A percentile compares a stretch with the other conserved stretches of the same genome.
Evolutionary conservation across 345 rosid genomes (phyloP).

Genomic region (Populus simonii): DNA sequence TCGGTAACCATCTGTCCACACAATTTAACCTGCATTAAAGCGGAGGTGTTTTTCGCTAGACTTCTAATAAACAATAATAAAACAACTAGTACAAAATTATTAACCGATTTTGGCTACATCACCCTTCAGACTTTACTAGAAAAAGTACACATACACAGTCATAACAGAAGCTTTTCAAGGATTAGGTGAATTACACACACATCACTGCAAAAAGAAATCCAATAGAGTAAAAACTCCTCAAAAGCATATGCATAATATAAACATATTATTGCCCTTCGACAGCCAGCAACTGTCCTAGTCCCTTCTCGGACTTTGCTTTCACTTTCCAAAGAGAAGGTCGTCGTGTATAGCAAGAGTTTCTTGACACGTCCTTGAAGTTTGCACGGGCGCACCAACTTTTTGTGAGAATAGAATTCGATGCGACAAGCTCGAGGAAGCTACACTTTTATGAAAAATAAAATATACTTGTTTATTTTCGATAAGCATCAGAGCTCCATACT

Average conservation of each 20-base stretch:
- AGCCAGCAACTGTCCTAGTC: background rate
- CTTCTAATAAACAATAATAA: background rate
- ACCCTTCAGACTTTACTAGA: slow-evolving; percentile 11
- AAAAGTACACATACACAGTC: background rate
- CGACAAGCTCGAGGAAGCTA: slow-evolving; percentile 13
- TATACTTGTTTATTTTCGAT: background rate
- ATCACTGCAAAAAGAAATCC: background rate
- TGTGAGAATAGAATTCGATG: slow-evolving; percentile 1
- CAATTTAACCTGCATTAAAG: no score
- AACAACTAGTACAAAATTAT: background rate
- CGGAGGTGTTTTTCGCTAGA: no score
- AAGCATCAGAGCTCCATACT: background rate
- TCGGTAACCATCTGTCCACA: no score
- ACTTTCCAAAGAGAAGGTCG: background rate
- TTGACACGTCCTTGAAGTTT: slow-evolving; percentile 12
- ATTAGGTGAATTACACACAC: slow-evolving; percentile 15
- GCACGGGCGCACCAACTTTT: slow-evolving; percentile 2
- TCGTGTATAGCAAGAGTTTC: background rate
- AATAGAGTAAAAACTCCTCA: background rate
- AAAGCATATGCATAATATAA: background rate
- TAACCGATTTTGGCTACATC: background rate
- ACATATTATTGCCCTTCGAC: background rate
- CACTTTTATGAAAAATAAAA: background rate
- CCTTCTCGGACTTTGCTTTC: background rate
- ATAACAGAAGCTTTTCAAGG: background rate